These are phyloP conservation scores for Artomyces pyxidatus DNA, from an alignment of 768 basidiomycete genomes.

Conservation along the genomic window DNA sequence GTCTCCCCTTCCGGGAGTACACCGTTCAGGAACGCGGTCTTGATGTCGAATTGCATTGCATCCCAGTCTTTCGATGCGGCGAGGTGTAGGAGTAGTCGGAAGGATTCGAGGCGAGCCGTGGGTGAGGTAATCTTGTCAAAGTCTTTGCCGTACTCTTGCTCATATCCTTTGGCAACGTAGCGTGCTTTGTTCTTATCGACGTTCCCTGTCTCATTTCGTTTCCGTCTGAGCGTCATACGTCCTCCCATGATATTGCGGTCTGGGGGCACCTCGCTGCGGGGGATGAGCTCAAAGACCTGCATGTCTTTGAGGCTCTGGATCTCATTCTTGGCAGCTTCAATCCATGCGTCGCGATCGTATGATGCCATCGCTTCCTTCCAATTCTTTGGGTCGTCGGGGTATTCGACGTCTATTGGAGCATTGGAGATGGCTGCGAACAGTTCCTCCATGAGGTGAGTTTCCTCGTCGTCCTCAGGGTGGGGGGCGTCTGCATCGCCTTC, in stretches of 20 bases:
- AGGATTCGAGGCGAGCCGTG: conserved; percentile 30
- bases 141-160: conserved; percentile 33
- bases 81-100: conserved; percentile 28
- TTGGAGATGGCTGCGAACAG: background rate
- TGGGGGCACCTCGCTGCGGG: conserved; percentile 11
- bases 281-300: conserved; percentile 17
- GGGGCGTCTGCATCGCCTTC: too few species aligned
- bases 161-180: conserved; percentile 34
- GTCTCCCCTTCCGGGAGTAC: conserved; percentile 18
- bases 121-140: conserved; percentile 35
- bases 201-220: conserved; percentile 20
- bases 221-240: conserved; percentile 22
- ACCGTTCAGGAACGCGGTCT: conserved; percentile 32
- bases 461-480: too few species aligned
- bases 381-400: conserved; percentile 15
- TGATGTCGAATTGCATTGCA: conserved; percentile 31
- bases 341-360: conserved; percentile 16
- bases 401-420: conserved; percentile 5
- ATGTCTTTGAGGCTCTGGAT: conserved; percentile 11
- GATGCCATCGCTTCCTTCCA: conserved; percentile 17
- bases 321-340: conserved; percentile 18
- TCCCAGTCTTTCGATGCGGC: conserved; percentile 28
- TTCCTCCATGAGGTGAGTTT: too few species aligned
- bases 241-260: conserved; percentile 18
- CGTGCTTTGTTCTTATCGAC: conserved; percentile 27